These are phyloP conservation scores for Thelonectria olida DNA, from an alignment of 2,329 filamentous ascomycete species.

Conservation along the genomic window DNA sequence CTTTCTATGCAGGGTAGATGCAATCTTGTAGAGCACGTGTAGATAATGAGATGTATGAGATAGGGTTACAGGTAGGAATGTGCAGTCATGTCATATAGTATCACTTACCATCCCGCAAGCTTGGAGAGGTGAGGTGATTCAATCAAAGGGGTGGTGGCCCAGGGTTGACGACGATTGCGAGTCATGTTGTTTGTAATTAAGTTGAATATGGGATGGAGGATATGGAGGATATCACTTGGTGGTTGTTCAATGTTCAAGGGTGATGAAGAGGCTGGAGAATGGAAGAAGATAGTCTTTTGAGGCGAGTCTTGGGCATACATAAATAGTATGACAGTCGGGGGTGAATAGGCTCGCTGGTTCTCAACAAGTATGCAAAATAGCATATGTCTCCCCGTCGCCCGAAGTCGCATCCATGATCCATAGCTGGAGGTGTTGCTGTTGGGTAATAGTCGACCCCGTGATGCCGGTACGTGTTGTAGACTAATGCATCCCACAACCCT, in stretches of 20 bases:
- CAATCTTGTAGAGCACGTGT: not conserved
- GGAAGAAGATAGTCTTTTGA: too few species aligned
- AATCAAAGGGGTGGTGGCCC: conserved; percentile 30
- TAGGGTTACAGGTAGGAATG: not conserved
- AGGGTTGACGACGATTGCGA: conserved; percentile 28
- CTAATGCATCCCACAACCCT: not conserved
- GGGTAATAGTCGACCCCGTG: not conserved
- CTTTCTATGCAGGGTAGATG: not conserved
- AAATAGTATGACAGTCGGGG: too few species aligned
- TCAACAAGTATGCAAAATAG: too few species aligned
- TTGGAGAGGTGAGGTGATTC: conserved; percentile 61
- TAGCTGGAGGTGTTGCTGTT: not conserved
- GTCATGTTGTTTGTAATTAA: conserved; percentile 31
- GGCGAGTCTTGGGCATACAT: too few species aligned
- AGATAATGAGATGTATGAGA: not conserved
- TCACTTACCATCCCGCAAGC: conserved; percentile 71
- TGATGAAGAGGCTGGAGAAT: too few species aligned
- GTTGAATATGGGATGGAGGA: too few species aligned
- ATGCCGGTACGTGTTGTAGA: not conserved
- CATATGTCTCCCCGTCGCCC: too few species aligned
- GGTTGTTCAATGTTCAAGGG: too few species aligned
- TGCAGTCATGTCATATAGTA: not conserved
- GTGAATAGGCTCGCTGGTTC: too few species aligned
- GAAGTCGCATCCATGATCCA: too few species aligned
- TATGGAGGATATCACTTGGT: too few species aligned